Evolutionary conservation across 2,329 filamentous ascomycete genomes (phyloP), one percentile per base, ranked within the genome.

Genomic region (Apiospora malaysiana): DNA sequence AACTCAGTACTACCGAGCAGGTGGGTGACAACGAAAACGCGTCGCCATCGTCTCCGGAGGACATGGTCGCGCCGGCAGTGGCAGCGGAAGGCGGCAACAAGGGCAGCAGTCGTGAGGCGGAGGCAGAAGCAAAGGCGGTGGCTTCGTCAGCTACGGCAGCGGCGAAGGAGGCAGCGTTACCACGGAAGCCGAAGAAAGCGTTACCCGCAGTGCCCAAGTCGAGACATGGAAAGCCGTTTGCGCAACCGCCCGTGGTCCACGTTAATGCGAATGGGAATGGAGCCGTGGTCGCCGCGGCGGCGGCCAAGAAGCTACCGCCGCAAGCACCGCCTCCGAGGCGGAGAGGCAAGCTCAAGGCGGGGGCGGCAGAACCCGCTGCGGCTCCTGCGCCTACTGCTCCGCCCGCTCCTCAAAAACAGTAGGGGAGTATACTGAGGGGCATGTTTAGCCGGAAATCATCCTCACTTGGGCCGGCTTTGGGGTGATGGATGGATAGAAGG

Each of bases 201-300:
- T 78, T 88, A 5, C 88, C 88, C 2, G 85, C 84, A 66, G 86
- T 90, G 25, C 88, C 88, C 1, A 88, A 82, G 75, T 88, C 90
- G 72, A 82, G 86, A 2, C 88, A 90, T 71, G 88, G 88, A 9
- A 79, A 83, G 5, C 86, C 85, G 1, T 78, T 81, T 66, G 76
- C 75, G 49, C 68, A 45, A 16, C 42, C 76, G n/a, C 42, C 76
- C 16, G 70, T 68, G 7, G 47, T 66, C 10, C 63, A 70, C 21
- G 32, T 47, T 42, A 66, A 23, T 72, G 70, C 23, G 66, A 75
- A 16, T 71, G 74, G 49, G 8, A 70, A 43, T 65, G 74, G 69
- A 66, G 74, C 27, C 12, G 42, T 45, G 42, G 32, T 32, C 10
- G 2, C 47, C 10, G 12, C 47, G 4, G 51, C 25, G 18, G 27